phyloP scores from a whole-genome alignment of 805 yeast species.

The Komagataella mondaviorum region DNA sequence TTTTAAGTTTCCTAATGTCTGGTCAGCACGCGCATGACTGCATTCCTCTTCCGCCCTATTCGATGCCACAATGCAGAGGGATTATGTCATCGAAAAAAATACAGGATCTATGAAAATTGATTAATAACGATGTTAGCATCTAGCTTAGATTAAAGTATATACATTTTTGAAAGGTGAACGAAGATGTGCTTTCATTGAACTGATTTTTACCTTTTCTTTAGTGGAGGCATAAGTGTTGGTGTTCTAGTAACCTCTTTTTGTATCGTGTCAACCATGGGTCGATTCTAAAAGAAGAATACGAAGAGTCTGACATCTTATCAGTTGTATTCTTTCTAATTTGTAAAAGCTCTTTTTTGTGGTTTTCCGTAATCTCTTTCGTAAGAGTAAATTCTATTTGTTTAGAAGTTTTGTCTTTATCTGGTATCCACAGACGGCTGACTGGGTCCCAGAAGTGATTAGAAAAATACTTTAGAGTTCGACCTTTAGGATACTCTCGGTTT shows the following conservation, averaged over 20 bases:
- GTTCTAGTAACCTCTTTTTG: background rate
- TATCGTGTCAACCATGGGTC: background rate
- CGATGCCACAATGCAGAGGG: background rate
- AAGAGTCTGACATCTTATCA: background rate
- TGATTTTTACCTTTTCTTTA: background rate
- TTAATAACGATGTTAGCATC: no score
- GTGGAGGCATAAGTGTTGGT: background rate
- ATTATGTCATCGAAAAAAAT: no score
- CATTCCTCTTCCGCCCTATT: no score
- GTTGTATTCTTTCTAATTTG: background rate
- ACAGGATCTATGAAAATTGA: no score
- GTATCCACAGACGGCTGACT: slow-evolving; percentile 44
- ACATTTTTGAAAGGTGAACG: background rate
- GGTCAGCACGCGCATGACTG: background rate
- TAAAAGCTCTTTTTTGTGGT: background rate
- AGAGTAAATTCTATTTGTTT: background rate
- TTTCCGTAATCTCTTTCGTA: background rate
- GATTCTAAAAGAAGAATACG: background rate
- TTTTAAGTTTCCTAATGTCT: background rate
- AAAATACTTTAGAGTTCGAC: slow-evolving; percentile 20
- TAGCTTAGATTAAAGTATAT: no score
- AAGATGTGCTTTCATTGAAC: background rate
- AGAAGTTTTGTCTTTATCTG: slow-evolving; percentile 8
- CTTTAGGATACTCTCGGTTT: slow-evolving; percentile 32
- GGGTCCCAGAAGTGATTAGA: slow-evolving; percentile 31